Conservation (phyloP, 805 yeast species). For the Yarrowia porcina region DNA sequence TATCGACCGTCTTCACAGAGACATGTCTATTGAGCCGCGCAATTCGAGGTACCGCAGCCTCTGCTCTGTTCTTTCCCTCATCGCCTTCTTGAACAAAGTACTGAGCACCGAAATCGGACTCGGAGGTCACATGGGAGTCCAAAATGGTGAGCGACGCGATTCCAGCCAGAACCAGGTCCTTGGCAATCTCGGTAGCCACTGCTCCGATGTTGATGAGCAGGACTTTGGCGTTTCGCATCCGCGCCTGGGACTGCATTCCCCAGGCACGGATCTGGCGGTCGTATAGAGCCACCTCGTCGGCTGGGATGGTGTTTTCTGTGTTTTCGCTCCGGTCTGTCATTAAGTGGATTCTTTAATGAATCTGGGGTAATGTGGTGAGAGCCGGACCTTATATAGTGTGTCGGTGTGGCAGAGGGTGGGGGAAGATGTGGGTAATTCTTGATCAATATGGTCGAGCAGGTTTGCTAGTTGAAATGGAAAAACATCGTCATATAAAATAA, state of each 20-base stretch:
- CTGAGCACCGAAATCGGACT: conserved; percentile 67
- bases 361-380: too few relatives aligned
- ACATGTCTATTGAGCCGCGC: conserved; percentile 81
- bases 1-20: conserved; percentile 46
- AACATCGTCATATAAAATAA: too few relatives aligned
- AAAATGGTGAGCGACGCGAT: conserved; percentile 70
- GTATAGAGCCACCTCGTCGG: conserved; percentile 83
- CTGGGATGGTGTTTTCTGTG: neutral
- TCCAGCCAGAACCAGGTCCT: conserved; percentile 86
- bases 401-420: too few relatives aligned
- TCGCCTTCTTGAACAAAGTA: conserved; percentile 61
- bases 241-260: conserved; percentile 87
- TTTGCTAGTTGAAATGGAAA: too few relatives aligned
- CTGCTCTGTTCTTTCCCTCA: conserved; percentile 55
- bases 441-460: too few relatives aligned
- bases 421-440: too few relatives aligned
- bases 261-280: conserved; percentile 93
- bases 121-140: conserved; percentile 54
- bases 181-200: conserved; percentile 77
- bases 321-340: too few relatives aligned
- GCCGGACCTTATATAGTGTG: too few relatives aligned
- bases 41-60: conserved; percentile 54
- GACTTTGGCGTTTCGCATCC: conserved; percentile 67
- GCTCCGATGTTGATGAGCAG: conserved; percentile 71
- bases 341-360: too few relatives aligned